Base-by-base conservation (phyloP, 768 basidiomycete genomes). In the Cubamyces lactineus region DNA sequence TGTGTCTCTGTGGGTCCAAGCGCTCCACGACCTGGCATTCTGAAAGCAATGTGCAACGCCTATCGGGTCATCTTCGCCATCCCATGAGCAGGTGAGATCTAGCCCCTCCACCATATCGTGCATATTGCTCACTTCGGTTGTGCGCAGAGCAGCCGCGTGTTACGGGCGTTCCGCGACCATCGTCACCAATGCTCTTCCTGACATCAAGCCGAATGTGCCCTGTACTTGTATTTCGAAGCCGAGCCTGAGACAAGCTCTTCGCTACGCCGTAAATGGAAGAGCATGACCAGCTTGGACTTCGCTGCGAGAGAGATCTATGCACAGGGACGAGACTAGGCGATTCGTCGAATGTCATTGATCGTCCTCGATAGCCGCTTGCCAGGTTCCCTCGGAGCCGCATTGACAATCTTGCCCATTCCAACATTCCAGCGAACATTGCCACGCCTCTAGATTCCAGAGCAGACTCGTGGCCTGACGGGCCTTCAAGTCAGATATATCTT, bases 1-100 rank as follows among this genome's bases (percentile, higher is more conserved):
- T 38, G 45, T 38, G 26, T 39, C 30, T 47, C 24, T 47, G 54
- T 56, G 54, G 19, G 54, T 56, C 54, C 54, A 47, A 47, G 41
- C 54, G 54, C 42, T 13, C 17, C 15, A 15, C 12, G 23, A 3
- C 9, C 23, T 16, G 40, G 15, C 13, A 12, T 42, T 9, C 8
- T 15, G 15, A 0, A 5, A n/a, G 5, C 15, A 26, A 23, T 21
- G n/a, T 45, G 28, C 19, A n/a, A n/a, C 21, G n/a, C 43, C 39
- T 47, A 39, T 47, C 45, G 43, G 17, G 16, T 34, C 45, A 56
- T 56, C 30, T 19, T 8, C 28, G 6, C 3, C 6, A 15, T 21
- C 19, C 8, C 13, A 28, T 43, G 41, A 42, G 41, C 41, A 21
- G 42, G 6, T n/a, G 45, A 8, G 19, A 23, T 21, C 26, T 24